phyloP scores from a whole-genome alignment of 2,329 filamentous ascomycete genomes.

The Coleophoma cylindrospora region DNA sequence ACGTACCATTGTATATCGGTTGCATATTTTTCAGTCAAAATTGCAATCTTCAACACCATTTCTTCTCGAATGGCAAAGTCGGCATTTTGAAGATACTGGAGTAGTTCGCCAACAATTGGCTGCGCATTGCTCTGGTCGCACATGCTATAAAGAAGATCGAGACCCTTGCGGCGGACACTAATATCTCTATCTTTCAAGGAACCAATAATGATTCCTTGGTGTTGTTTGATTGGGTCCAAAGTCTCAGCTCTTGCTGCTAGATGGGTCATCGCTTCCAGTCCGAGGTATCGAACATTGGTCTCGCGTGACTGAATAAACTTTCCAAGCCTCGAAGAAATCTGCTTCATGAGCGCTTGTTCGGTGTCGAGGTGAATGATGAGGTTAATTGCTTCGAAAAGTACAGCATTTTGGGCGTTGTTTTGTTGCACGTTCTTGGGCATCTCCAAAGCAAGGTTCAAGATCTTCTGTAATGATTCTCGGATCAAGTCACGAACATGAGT shows the following conservation, averaged over 20 bases:
- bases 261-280: conserved; percentile 97
- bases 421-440: conserved; percentile 98
- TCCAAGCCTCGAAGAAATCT: conserved; percentile 85
- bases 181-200: conserved; percentile 95
- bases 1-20: conserved; percentile 99
- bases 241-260: conserved; percentile 90
- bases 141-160: conserved; percentile 99
- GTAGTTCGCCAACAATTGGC: conserved; percentile 85
- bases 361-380: conserved; percentile 96
- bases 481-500: conserved; percentile 89
- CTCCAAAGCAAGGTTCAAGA: conserved; percentile 86
- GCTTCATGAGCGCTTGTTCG: conserved; percentile 90
- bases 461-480: conserved; percentile 83
- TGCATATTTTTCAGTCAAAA: conserved; percentile 96
- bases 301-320: conserved; percentile 96
- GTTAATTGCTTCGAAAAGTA: conserved; percentile 97
- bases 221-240: conserved; percentile 94
- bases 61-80: conserved; percentile 98
- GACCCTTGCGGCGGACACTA: conserved; percentile 89
- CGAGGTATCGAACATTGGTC: conserved; percentile 94
- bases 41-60: conserved; percentile 98
- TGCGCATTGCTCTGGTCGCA: conserved; percentile 94
- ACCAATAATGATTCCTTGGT: conserved; percentile 92
- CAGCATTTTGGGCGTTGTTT: conserved; percentile 97
- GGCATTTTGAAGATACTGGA: conserved; percentile 92